phyloP scores from a whole-genome alignment of 2,329 filamentous ascomycete genomes.

The Microascus cirrosus region DNA sequence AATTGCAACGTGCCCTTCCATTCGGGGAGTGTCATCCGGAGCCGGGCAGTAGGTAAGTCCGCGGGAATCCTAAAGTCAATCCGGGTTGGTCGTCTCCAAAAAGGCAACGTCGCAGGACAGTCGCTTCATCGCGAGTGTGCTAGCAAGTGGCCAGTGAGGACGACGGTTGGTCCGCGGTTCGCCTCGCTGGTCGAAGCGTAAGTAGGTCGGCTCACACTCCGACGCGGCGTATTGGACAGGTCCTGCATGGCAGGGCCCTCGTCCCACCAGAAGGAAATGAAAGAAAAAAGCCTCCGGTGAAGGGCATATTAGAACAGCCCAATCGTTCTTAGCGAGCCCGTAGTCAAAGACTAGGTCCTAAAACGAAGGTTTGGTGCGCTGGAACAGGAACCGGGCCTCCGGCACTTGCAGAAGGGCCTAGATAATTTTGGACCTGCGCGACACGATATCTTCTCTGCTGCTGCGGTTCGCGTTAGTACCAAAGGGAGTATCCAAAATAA shows the following conservation, averaged over 20 bases:
- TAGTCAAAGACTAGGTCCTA: background rate
- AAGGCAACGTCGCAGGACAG: background rate
- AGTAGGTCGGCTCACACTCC: background rate
- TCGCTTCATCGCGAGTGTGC: no score
- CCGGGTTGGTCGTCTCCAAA: background rate
- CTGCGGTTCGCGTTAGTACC: no score
- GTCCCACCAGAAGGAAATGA: background rate
- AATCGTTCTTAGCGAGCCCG: background rate
- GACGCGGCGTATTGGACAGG: background rate
- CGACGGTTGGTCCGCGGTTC: background rate
- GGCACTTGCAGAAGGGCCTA: conserved; percentile 1
- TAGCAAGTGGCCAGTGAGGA: no score
- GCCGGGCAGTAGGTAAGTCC: background rate
- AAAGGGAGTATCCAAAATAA: background rate
- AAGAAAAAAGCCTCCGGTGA: background rate
- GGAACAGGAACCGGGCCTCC: background rate
- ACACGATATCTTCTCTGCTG: background rate
- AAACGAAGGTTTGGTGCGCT: background rate
- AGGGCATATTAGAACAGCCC: background rate
- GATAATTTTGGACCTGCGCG: background rate
- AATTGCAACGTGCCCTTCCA: no score
- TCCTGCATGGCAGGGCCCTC: background rate
- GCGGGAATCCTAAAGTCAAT: background rate
- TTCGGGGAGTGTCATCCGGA: background rate
- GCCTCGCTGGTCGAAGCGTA: background rate